Evolutionary conservation across 495 filamentous ascomycete genomes (phyloP).

Genomic region (Annulohypoxylon nitens): DNA sequence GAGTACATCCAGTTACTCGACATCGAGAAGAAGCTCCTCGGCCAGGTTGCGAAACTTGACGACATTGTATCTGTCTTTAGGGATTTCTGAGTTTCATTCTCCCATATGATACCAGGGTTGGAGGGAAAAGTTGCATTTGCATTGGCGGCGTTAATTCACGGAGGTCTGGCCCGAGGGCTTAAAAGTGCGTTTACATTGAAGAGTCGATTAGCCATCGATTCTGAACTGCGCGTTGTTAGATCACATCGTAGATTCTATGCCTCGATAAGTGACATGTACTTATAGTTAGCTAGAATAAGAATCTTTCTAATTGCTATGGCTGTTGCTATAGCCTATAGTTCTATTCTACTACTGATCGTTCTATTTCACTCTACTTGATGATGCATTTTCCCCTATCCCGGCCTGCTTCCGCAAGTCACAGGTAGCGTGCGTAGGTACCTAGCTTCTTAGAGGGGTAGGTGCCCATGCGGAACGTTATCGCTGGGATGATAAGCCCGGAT

Average conservation of each 20-base stretch:
- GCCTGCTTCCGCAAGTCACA: not conserved
- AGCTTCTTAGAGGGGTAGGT: conserved; percentile 12
- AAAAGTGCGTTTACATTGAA: conserved; percentile 41
- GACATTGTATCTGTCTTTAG: conserved; percentile 84
- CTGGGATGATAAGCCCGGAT: conserved; percentile 32
- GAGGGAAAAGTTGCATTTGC: conserved; percentile 46
- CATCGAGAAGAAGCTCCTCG: conserved; percentile 79
- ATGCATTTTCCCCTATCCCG: not conserved
- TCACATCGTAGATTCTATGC: conserved; percentile 23
- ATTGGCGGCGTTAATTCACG: conserved; percentile 49
- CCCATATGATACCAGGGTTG: conserved; percentile 34
- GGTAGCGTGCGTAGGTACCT: not conserved
- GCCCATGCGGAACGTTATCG: conserved; percentile 29
- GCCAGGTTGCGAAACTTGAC: conserved; percentile 83
- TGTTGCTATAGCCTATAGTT: not conserved
- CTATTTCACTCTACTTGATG: conserved; percentile 1
- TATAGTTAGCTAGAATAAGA: conserved; percentile 7
- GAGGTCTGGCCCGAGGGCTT: conserved; percentile 26
- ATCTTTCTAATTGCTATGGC: not conserved
- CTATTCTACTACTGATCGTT: not conserved
- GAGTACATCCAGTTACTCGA: conserved; percentile 75
- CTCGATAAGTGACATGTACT: conserved; percentile 20
- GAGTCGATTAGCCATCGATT: conserved; percentile 4
- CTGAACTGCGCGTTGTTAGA: not conserved
- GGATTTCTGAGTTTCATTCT: conserved; percentile 72